Percentiles rank a stretch among this genome's conserved stretches.
These are phyloP conservation scores for Dittrichia graveolens DNA, from an alignment of 129 eudicot species.

Conservation along the genomic window DNA sequence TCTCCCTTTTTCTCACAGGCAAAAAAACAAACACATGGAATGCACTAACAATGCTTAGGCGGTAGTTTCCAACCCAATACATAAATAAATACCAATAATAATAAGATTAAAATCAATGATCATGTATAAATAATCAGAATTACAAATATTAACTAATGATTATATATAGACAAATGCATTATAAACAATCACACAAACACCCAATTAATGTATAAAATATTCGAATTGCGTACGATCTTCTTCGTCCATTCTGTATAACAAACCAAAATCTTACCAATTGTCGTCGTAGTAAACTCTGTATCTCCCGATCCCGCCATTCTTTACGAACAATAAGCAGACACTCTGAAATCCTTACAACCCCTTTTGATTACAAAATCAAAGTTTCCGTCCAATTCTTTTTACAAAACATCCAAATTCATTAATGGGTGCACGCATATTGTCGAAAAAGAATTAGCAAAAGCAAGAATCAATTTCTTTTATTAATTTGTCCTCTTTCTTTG, in stretches of 20 bases:
- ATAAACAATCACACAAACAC: neutral
- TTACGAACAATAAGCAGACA: neutral
- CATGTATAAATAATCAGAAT: neutral
- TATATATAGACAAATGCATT: neutral
- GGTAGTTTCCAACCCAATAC: neutral
- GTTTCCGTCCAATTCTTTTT: neutral
- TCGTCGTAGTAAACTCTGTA: conserved; percentile 24
- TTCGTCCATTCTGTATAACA: conserved; percentile 55
- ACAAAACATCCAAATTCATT: conserved; percentile 15
- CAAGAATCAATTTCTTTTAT: too few species aligned
- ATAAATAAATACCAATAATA: neutral
- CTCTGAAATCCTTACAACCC: conserved; percentile 10
- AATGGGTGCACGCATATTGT: conserved; percentile 9
- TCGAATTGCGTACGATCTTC: conserved; percentile 52
- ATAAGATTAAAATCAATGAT: neutral
- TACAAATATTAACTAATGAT: conserved; percentile 8
- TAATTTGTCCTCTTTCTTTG: conserved; percentile 4
- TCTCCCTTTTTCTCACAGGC: conserved; percentile 21
- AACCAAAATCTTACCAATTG: conserved; percentile 59
- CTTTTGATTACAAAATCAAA: conserved; percentile 18
- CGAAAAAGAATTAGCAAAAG: neutral
- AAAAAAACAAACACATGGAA: conserved; percentile 23
- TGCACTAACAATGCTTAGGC: neutral
- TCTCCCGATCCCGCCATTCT: conserved; percentile 45
- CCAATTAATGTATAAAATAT: neutral